Percentiles rank a stretch among this genome's conserved stretches.
Conservation (phyloP, 2,329 filamentous ascomycete species). For the Thelonectria blattea region DNA sequence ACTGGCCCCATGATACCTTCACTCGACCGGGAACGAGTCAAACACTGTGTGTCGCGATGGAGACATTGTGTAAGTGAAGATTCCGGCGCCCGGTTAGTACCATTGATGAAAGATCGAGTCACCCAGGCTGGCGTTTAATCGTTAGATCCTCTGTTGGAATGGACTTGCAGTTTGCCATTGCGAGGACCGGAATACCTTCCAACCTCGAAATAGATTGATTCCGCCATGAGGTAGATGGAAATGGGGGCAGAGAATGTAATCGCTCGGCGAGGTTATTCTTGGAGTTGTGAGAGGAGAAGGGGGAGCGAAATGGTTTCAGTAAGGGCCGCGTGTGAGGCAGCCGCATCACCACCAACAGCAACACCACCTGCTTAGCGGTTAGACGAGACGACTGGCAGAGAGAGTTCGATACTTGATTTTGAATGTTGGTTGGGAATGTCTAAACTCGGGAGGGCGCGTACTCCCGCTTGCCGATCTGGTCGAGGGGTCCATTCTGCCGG, state of each 20-base stretch:
- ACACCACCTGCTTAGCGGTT: background rate
- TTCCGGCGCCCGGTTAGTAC: background rate
- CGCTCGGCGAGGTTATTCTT: background rate
- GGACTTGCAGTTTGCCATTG: no score
- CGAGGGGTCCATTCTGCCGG: background rate
- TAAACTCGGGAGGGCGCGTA: slow-evolving; percentile 4
- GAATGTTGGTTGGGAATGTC: background rate
- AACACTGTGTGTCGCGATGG: background rate
- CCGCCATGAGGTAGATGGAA: background rate
- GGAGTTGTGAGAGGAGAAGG: background rate
- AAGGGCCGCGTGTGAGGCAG: slow-evolving; percentile 27
- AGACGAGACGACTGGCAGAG: slow-evolving; percentile 1
- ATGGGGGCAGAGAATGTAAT: slow-evolving; percentile 19
- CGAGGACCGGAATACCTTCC: no score
- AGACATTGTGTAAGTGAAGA: slow-evolving; percentile 6
- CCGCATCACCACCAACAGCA: slow-evolving; percentile 20
- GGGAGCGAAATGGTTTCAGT: slow-evolving; percentile 27
- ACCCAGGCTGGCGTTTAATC: background rate
- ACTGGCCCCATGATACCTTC: slow-evolving; percentile 32
- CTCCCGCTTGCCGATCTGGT: slow-evolving; percentile 4
- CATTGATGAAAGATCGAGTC: slow-evolving; percentile 1
- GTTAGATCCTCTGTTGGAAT: background rate
- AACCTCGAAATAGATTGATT: background rate
- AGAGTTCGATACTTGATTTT: slow-evolving; percentile 25
- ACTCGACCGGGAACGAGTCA: slow-evolving; percentile 15